A percentile compares a stretch with the other conserved stretches of the same genome.
phyloP scores from a whole-genome alignment of 2,329 filamentous ascomycete genomes.

The Neobulgaria alba region DNA sequence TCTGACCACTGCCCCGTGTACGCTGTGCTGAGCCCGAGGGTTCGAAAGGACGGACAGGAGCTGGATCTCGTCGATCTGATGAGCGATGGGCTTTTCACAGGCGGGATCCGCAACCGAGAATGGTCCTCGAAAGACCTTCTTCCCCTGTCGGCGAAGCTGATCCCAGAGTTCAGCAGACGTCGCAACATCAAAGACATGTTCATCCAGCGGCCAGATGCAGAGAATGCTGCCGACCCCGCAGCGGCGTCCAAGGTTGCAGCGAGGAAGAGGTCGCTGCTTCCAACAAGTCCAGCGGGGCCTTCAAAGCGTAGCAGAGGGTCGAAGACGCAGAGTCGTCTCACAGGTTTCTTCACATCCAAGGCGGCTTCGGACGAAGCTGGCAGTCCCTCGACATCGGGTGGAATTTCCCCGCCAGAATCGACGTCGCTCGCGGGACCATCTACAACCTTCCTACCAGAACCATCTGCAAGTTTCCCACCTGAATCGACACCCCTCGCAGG shows the following conservation, averaged over 20 bases:
- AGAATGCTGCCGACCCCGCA: neutral
- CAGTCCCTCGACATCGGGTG: neutral
- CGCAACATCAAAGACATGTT: conserved; percentile 94
- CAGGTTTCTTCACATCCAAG: conserved; percentile 71
- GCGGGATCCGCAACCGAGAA: conserved; percentile 56
- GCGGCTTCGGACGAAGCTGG: neutral
- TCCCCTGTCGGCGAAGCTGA: conserved; percentile 69
- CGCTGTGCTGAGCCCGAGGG: conserved; percentile 57
- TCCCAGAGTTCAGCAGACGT: conserved; percentile 80
- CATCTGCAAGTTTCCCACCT: neutral
- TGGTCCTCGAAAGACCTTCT: conserved; percentile 61
- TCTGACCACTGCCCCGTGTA: conserved; percentile 97
- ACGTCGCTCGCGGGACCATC: conserved; percentile 4
- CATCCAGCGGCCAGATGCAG: conserved; percentile 38
- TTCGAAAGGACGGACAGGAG: conserved; percentile 42
- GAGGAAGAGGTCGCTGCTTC: neutral
- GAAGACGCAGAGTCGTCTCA: conserved; percentile 38
- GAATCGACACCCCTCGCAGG: conserved; percentile 6
- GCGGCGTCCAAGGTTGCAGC: neutral
- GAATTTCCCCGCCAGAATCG: neutral
- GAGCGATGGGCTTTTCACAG: conserved; percentile 68
- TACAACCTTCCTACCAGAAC: neutral
- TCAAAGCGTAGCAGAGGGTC: conserved; percentile 42
- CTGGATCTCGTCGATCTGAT: conserved; percentile 61
- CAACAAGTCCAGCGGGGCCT: conserved; percentile 13